These are phyloP conservation scores for Themeda triandra DNA, from an alignment of 176 grass and related monocot species.

Conservation along the genomic window DNA sequence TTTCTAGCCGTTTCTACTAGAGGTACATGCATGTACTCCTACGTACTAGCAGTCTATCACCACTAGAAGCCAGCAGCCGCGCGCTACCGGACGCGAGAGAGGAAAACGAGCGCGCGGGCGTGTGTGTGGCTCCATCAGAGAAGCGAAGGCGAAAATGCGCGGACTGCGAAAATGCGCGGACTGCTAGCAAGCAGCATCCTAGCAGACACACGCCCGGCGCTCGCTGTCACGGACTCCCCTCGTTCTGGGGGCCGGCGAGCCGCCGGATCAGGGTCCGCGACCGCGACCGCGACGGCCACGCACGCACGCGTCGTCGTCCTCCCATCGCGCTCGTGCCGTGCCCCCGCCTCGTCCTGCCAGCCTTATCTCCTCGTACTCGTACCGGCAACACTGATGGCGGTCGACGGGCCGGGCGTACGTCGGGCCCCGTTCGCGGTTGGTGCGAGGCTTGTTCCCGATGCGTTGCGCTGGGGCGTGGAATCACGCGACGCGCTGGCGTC, in stretches of 20 bases:
- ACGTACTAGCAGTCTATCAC: not conserved
- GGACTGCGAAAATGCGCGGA: too few relatives aligned
- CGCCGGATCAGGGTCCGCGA: not conserved
- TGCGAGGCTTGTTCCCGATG: not conserved
- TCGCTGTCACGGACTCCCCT: not conserved
- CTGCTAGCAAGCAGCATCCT: not conserved
- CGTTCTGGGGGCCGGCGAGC: too few relatives aligned
- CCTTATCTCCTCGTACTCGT: slow-evolving; percentile 38
- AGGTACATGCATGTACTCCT: not conserved
- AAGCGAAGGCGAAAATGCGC: not conserved
- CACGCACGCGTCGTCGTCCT: not conserved
- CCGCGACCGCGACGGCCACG: slow-evolving; percentile 6
- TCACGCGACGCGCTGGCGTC: not conserved
- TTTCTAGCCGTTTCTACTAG: not conserved
- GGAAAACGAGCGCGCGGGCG: not conserved
- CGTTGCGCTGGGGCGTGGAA: not conserved
- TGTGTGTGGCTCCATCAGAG: not conserved
- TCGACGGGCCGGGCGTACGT: not conserved
- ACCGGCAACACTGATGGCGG: not conserved
- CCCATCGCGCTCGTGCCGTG: not conserved
- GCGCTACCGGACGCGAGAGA: not conserved
- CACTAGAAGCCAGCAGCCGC: not conserved
- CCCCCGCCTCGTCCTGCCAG: not conserved
- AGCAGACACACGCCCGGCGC: not conserved
- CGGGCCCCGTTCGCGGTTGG: not conserved